Evolutionary conservation across 164 flowering plant species (phyloP).

Genomic region (Hamamelis virginiana): DNA sequence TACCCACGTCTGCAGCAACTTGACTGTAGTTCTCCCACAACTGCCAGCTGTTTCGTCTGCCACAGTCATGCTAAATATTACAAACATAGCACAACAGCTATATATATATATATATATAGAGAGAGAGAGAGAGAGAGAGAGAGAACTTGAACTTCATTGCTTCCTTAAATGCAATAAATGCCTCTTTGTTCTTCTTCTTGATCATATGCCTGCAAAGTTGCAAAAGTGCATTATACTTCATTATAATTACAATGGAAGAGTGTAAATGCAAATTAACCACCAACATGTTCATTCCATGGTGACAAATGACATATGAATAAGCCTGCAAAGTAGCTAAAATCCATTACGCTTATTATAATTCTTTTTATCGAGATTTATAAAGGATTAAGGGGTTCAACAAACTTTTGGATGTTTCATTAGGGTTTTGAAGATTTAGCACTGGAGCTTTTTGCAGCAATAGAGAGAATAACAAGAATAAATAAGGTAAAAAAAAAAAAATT

Average conservation of each 20-base stretch:
- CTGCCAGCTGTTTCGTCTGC: constrained; percentile 89
- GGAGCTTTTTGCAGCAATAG: too few relatives aligned
- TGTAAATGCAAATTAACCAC: not conserved
- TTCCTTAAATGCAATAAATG: constrained; percentile 88
- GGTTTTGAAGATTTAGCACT: too few relatives aligned
- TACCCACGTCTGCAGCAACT: constrained; percentile 74
- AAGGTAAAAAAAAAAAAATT: too few relatives aligned
- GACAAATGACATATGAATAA: too few relatives aligned
- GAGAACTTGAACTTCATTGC: constrained; percentile 80
- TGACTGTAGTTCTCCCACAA: constrained; percentile 89
- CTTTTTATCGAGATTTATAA: too few relatives aligned
- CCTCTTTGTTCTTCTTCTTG: constrained; percentile 69
- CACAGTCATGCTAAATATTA: constrained; percentile 9
- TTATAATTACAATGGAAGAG: not conserved
- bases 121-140: constrained; percentile 8
- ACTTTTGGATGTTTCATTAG: too few relatives aligned
- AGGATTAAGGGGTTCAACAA: too few relatives aligned
- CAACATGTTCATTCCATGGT: not conserved
- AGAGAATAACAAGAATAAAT: too few relatives aligned
- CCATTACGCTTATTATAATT: too few relatives aligned
- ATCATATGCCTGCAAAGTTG: constrained; percentile 69
- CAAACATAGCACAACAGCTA: not conserved
- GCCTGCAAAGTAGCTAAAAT: too few relatives aligned
- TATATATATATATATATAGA: not conserved
- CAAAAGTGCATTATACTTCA: not conserved